Conservation (phyloP, 2,329 filamentous ascomycete genomes). For the Xylaria multiplex region DNA sequence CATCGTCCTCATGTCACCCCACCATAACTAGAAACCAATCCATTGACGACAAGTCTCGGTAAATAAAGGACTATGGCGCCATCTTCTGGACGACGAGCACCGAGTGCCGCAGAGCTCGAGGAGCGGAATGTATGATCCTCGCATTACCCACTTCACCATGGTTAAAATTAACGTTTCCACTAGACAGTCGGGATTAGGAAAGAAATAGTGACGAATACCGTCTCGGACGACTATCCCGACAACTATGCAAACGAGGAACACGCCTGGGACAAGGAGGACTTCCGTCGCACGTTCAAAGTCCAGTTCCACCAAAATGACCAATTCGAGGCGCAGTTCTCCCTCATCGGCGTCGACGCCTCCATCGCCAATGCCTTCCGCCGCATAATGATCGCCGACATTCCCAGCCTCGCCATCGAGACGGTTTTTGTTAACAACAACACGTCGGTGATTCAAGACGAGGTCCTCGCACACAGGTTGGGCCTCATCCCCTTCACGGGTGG, state of each 20-base stretch:
- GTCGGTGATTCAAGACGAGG: slow-evolving; percentile 97
- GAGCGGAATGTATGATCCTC: slow-evolving; percentile 44
- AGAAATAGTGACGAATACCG: slow-evolving; percentile 90
- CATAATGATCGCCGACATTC: slow-evolving; percentile 93
- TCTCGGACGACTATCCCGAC: slow-evolving; percentile 90
- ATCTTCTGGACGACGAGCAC: slow-evolving; percentile 41
- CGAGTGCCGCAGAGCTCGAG: slow-evolving; percentile 44
- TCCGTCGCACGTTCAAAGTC: slow-evolving; percentile 75
- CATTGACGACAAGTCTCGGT: slow-evolving; percentile 17
- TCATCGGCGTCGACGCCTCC: slow-evolving; percentile 89
- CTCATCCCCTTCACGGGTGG: slow-evolving; percentile 88
- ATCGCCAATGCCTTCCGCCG: slow-evolving; percentile 97
- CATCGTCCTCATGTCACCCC: slow-evolving; percentile 39
- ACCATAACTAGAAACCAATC: slow-evolving; percentile 33
- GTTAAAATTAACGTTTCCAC: slow-evolving; percentile 34
- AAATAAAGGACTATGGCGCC: slow-evolving; percentile 46
- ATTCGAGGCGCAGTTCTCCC: slow-evolving; percentile 85
- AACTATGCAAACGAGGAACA: slow-evolving; percentile 91
- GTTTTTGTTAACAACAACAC: slow-evolving; percentile 97
- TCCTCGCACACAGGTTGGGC: slow-evolving; percentile 88
- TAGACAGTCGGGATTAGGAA: slow-evolving; percentile 87
- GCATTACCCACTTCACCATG: not conserved
- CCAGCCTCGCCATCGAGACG: slow-evolving; percentile 91
- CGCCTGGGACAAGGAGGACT: slow-evolving; percentile 79
- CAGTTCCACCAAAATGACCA: slow-evolving; percentile 85